Evolutionary conservation across 768 basidiomycete genomes (phyloP).

Genomic region (Phylloporus sp.): DNA sequence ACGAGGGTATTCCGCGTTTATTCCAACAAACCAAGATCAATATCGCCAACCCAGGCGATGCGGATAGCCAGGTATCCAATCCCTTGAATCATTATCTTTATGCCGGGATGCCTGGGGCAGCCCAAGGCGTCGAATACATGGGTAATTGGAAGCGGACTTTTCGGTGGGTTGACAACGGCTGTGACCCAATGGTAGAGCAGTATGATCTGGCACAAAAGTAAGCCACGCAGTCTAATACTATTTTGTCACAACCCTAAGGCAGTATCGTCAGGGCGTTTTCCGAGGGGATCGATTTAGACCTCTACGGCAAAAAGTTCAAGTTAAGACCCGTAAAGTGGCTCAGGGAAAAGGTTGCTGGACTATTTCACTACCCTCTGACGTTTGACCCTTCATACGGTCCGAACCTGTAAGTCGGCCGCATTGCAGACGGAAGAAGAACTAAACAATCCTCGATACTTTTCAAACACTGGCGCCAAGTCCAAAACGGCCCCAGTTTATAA

Average conservation of each 20-base stretch:
- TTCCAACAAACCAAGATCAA: too few relatives aligned
- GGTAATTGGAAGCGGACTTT: slow-evolving; percentile 6
- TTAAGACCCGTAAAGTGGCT: slow-evolving; percentile 11
- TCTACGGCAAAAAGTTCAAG: neutral
- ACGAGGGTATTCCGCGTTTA: neutral
- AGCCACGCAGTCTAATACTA: neutral
- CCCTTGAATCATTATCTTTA: neutral
- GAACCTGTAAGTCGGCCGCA: slow-evolving; percentile 11
- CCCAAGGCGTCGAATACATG: neutral
- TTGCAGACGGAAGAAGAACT: neutral
- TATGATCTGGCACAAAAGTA: slow-evolving; percentile 14
- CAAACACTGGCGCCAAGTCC: neutral
- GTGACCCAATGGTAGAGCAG: slow-evolving; percentile 5
- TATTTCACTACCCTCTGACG: slow-evolving; percentile 17
- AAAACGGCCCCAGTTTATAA: too few relatives aligned
- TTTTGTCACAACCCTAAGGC: neutral
- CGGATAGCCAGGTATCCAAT: neutral
- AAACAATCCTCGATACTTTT: neutral
- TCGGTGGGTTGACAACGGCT: slow-evolving; percentile 7
- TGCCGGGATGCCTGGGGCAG: neutral
- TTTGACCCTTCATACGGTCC: slow-evolving; percentile 7
- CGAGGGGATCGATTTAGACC: neutral
- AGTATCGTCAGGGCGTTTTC: slow-evolving; percentile 2
- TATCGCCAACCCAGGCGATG: neutral
- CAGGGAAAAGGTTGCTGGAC: slow-evolving; percentile 10